These are phyloP conservation scores for Angomonas ambiguus DNA, from an alignment of 208 protist species.

Conservation along the genomic window DNA sequence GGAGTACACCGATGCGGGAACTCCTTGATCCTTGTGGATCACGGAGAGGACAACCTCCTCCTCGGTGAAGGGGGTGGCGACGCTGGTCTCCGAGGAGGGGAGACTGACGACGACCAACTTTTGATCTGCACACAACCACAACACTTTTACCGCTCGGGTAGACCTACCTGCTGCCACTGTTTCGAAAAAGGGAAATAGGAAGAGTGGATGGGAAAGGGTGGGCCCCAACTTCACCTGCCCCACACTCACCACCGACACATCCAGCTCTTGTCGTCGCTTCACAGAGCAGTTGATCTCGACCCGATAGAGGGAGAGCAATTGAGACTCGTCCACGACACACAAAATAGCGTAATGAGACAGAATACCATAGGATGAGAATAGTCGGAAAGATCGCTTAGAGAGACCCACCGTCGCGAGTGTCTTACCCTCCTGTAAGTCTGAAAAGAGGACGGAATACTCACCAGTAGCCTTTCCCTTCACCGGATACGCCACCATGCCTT, in stretches of 20 bases:
- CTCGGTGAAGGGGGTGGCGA: conserved; percentile 2
- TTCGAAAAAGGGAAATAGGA: not conserved
- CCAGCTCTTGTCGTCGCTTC: not conserved
- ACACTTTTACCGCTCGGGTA: not conserved
- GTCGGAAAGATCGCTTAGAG: not conserved
- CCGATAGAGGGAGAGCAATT: conserved; percentile 34
- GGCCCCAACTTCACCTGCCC: not conserved
- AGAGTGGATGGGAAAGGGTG: not conserved
- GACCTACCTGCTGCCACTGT: not conserved
- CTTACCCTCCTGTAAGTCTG: not conserved
- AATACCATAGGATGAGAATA: not conserved
- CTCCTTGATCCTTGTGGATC: not conserved
- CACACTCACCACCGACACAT: not conserved
- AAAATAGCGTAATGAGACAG: not conserved
- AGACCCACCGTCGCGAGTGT: not conserved
- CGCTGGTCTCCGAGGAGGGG: not conserved
- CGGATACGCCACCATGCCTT: conserved; percentile 37
- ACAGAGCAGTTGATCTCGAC: not conserved
- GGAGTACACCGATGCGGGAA: not conserved
- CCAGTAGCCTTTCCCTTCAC: conserved; percentile 5
- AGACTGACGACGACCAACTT: not conserved
- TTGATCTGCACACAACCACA: not conserved
- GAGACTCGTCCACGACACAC: conserved; percentile 5
- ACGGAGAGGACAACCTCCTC: conserved; percentile 2
- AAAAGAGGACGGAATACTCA: not conserved